These are phyloP conservation scores for Cornus controversa DNA, from an alignment of 148 eudicot species.

Conservation along the genomic window DNA sequence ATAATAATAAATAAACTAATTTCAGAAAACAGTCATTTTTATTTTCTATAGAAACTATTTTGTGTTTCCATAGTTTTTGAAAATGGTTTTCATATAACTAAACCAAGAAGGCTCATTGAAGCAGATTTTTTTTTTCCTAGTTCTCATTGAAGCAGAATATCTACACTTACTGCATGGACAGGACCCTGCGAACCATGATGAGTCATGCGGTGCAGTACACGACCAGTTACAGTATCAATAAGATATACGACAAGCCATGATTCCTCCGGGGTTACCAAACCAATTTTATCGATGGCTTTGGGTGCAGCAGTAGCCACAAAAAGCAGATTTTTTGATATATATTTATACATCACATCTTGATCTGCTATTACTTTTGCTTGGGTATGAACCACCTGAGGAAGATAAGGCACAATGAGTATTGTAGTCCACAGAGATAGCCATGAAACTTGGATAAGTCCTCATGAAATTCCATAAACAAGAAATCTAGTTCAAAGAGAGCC, in stretches of 20 bases:
- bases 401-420: slow-evolving; percentile 1
- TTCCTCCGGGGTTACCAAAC: slow-evolving; percentile 91
- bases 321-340: slow-evolving; percentile 78
- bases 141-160: neutral
- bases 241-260: slow-evolving; percentile 82
- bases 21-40: no score
- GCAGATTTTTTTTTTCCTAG: no score
- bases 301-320: slow-evolving; percentile 91
- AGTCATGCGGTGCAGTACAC: slow-evolving; percentile 85
- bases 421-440: neutral
- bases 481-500: neutral
- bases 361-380: slow-evolving; percentile 86
- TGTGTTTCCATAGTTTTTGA: no score
- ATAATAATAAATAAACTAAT: no score
- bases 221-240: slow-evolving; percentile 92
- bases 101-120: no score
- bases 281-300: slow-evolving; percentile 80
- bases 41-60: no score
- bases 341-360: slow-evolving; percentile 94
- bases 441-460: neutral
- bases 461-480: neutral
- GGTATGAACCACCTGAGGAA: slow-evolving; percentile 85
- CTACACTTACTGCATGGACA: slow-evolving; percentile 82
- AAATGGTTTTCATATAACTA: no score
- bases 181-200: slow-evolving; percentile 98